Evolutionary conservation across 2,329 filamentous ascomycete genomes (phyloP).

Genomic region (Cordyceps sp.): DNA sequence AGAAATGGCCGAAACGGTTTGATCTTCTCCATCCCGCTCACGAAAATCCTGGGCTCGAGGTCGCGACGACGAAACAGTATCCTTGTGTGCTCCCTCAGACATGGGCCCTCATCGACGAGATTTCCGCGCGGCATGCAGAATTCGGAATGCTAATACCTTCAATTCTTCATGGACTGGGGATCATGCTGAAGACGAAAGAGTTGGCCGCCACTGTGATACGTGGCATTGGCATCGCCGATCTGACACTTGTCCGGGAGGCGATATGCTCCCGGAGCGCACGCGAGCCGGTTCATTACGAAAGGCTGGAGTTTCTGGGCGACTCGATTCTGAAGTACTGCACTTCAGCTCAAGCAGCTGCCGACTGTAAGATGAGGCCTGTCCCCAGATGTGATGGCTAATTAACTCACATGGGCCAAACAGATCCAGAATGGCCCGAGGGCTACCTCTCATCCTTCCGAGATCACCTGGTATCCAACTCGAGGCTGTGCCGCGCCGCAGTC

Average conservation of each 20-base stretch:
- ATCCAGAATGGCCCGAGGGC: constrained; percentile 59
- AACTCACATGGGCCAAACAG: constrained; percentile 15
- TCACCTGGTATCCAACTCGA: constrained; percentile 54
- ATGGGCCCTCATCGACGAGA: constrained; percentile 30
- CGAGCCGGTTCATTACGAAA: constrained; percentile 56
- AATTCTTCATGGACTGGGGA: constrained; percentile 53
- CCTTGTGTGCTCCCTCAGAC: constrained; percentile 25
- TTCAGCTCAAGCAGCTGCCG: constrained; percentile 43
- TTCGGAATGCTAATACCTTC: constrained; percentile 53
- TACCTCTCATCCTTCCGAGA: constrained; percentile 55
- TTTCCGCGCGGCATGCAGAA: constrained; percentile 25
- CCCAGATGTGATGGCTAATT: neutral
- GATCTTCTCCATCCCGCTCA: constrained; percentile 38
- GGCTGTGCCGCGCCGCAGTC: constrained; percentile 49
- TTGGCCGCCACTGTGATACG: constrained; percentile 25
- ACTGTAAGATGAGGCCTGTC: constrained; percentile 21
- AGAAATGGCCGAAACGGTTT: constrained; percentile 32
- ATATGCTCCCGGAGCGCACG: constrained; percentile 48
- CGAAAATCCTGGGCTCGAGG: constrained; percentile 2
- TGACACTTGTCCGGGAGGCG: constrained; percentile 45
- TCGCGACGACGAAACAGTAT: constrained; percentile 23
- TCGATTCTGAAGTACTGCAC: constrained; percentile 62
- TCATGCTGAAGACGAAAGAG: constrained; percentile 42
- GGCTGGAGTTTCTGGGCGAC: constrained; percentile 78
- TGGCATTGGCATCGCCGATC: constrained; percentile 31